phyloP scores from a whole-genome alignment of 2,329 filamentous ascomycete genomes.

The Diaporthe amygdali region DNA sequence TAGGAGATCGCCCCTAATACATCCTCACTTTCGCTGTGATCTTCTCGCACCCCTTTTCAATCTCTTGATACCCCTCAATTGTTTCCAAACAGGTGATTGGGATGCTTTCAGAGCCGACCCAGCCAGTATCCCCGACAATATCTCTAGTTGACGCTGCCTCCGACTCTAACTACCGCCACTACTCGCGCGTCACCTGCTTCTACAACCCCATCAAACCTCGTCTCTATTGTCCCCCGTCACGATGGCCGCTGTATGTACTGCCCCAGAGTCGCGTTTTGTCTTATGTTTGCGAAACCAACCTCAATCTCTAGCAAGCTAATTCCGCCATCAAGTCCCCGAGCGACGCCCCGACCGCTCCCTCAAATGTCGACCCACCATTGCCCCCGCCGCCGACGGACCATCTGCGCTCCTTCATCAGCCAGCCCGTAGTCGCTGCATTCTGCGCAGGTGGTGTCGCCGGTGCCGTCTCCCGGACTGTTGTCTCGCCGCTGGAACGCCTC shows the following conservation, averaged over 20 bases:
- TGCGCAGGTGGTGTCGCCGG: slow-evolving; percentile 93
- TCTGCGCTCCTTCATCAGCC: slow-evolving; percentile 64
- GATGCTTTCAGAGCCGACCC: slow-evolving; percentile 16
- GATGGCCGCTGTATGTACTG: slow-evolving; percentile 45
- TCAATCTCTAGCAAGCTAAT: slow-evolving; percentile 16
- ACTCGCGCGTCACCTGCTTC: slow-evolving; percentile 15
- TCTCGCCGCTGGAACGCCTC: slow-evolving; percentile 91
- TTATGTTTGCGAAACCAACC: background rate
- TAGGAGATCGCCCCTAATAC: slow-evolving; percentile 19
- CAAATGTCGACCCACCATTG: slow-evolving; percentile 21
- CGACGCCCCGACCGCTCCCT: slow-evolving; percentile 8
- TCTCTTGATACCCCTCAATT: background rate
- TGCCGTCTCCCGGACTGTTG: slow-evolving; percentile 95
- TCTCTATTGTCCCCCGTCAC: slow-evolving; percentile 26
- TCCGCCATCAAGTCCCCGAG: slow-evolving; percentile 14
- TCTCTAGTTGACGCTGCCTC: slow-evolving; percentile 13
- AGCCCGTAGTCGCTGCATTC: slow-evolving; percentile 89
- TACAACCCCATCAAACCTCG: slow-evolving; percentile 5
- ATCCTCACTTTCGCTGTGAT: background rate
- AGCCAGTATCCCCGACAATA: background rate
- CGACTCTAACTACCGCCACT: background rate
- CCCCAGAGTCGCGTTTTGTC: background rate
- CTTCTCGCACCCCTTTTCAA: background rate
- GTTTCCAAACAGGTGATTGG: slow-evolving; percentile 2
- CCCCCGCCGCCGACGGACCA: slow-evolving; percentile 37